Evolutionary conservation across 768 basidiomycete species (phyloP).

Genomic region (Leccinum obscurum): DNA sequence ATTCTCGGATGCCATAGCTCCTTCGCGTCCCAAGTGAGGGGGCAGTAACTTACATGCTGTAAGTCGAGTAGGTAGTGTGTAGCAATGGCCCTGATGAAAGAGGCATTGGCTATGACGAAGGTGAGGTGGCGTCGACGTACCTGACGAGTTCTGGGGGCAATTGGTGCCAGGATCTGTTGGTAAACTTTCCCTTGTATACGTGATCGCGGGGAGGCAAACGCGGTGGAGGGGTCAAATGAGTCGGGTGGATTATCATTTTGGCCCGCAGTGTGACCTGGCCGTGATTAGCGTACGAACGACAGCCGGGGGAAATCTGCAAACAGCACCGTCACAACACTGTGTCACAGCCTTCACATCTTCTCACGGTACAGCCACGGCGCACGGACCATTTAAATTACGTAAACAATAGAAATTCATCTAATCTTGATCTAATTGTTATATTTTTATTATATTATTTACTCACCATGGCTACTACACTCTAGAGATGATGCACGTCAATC

Average conservation of each 20-base stretch:
- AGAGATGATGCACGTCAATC: constrained; percentile 1
- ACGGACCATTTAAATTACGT: constrained; percentile 27
- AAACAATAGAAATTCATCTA: not conserved
- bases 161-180: constrained; percentile 60
- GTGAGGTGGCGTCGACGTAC: constrained; percentile 42
- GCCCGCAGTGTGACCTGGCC: constrained; percentile 38
- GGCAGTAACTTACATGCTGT: constrained; percentile 44
- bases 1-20: constrained; percentile 62
- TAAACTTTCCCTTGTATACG: constrained; percentile 58
- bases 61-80: constrained; percentile 58
- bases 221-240: constrained; percentile 15
- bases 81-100: constrained; percentile 25
- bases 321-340: constrained; percentile 28
- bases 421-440: constrained; percentile 11
- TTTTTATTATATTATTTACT: not conserved
- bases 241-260: constrained; percentile 33
- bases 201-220: constrained; percentile 29
- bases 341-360: constrained; percentile 30
- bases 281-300: constrained; percentile 39
- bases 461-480: constrained; percentile 10
- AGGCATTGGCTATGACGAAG: constrained; percentile 1
- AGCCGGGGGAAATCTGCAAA: constrained; percentile 34
- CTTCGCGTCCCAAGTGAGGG: constrained; percentile 47
- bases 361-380: constrained; percentile 26
- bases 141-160: constrained; percentile 61